Evolutionary conservation across 2,329 filamentous ascomycete genomes (phyloP).

Genomic region (Calonectria crousiana): DNA sequence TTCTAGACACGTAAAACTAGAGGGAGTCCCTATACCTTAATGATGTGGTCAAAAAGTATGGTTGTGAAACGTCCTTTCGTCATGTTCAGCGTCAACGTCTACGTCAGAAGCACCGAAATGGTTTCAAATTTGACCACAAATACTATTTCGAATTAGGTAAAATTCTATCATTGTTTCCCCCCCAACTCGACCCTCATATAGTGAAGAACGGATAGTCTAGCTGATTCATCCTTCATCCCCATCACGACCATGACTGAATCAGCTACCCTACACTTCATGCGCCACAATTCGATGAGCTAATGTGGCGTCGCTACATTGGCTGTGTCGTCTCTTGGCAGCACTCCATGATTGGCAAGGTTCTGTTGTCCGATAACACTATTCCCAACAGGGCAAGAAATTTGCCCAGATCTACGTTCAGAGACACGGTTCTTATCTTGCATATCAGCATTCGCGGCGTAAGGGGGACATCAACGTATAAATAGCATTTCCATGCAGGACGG

Average conservation of each 20-base stretch:
- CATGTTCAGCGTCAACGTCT: neutral
- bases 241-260: neutral
- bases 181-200: neutral
- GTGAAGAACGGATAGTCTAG: neutral
- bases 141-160: neutral
- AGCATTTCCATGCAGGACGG: neutral
- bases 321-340: neutral
- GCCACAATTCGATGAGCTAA: neutral
- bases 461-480: neutral
- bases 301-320: neutral
- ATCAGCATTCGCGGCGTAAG: neutral
- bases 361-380: conserved; percentile 14
- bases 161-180: neutral
- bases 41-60: neutral
- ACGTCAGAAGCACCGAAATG: neutral
- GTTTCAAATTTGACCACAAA: neutral
- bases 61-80: neutral
- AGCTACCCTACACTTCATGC: neutral
- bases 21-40: neutral
- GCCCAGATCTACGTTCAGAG: conserved; percentile 10
- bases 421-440: conserved; percentile 21
- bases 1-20: neutral
- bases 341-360: neutral
- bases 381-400: conserved; percentile 13
- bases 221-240: neutral